Evolutionary conservation across 2,329 filamentous ascomycete genomes (phyloP).

Genomic region (Aspergillus transmontanensis): DNA sequence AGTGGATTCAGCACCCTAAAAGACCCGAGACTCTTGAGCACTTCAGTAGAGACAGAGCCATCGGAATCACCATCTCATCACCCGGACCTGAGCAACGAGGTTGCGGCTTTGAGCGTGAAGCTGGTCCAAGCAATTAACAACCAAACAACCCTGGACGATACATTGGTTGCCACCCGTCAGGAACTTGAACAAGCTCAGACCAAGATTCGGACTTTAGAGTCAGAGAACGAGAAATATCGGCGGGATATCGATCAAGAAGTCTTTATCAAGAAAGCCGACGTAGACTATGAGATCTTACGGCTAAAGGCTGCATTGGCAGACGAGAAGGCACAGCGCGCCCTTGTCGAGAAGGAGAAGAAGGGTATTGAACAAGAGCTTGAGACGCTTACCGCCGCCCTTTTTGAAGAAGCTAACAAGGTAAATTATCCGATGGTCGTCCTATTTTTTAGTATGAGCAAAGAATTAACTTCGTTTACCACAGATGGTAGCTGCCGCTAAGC

Average conservation of each 20-base stretch:
- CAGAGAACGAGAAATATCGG: constrained; percentile 68
- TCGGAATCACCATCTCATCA: constrained; percentile 46
- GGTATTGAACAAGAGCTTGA: constrained; percentile 92
- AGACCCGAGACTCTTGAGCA: constrained; percentile 44
- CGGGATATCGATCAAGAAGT: constrained; percentile 71
- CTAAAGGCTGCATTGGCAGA: constrained; percentile 63
- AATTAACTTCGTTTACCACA: constrained; percentile 28
- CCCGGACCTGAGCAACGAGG: constrained; percentile 70
- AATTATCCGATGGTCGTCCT: background rate
- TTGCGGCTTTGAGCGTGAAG: constrained; percentile 89
- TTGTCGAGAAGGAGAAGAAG: constrained; percentile 77
- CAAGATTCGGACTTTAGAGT: constrained; percentile 69
- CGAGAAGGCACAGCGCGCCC: constrained; percentile 65
- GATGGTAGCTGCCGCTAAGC: constrained; percentile 91
- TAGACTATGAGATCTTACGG: constrained; percentile 70
- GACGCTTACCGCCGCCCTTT: constrained; percentile 85
- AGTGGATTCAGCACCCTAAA: constrained; percentile 50
- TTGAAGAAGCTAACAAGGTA: constrained; percentile 92
- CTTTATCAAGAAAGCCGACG: constrained; percentile 71
- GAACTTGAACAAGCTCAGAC: constrained; percentile 76
- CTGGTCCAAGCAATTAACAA: constrained; percentile 97
- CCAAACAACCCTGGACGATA: constrained; percentile 89
- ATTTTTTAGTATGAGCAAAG: too few species aligned
- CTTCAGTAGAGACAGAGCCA: constrained; percentile 38
- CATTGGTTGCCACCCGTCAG: constrained; percentile 76